These are phyloP conservation scores for Umbelopsis ramanniana DNA, from an alignment of 192 early-diverging fungal genomes.

Conservation along the genomic window DNA sequence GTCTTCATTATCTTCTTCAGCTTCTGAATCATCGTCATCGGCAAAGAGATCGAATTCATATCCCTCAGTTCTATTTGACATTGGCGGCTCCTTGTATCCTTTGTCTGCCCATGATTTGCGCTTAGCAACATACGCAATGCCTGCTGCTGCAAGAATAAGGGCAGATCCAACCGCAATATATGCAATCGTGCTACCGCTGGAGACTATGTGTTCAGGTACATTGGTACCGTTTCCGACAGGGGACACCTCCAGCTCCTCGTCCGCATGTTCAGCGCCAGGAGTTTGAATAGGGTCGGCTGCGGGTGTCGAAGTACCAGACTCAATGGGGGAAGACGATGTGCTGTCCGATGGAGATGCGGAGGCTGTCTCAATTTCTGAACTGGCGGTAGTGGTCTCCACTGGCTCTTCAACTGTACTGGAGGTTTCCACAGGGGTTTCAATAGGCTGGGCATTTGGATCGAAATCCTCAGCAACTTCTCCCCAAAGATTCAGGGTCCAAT, in stretches of 20 bases:
- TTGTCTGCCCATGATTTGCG: slow-evolving; percentile 12
- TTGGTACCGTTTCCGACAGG: neutral
- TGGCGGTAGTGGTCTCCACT: neutral
- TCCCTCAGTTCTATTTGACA: neutral
- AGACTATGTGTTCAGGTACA: slow-evolving; percentile 9
- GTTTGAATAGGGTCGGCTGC: slow-evolving; percentile 7
- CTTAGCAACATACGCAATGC: slow-evolving; percentile 10
- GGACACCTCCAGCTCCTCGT: neutral
- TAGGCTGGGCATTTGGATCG: slow-evolving; percentile 13
- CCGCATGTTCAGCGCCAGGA: neutral
- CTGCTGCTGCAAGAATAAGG: slow-evolving; percentile 13
- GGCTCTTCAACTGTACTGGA: neutral
- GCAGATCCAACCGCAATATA: slow-evolving; percentile 4
- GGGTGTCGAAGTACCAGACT: neutral
- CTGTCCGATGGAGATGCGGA: neutral
- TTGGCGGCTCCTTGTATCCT: slow-evolving; percentile 2
- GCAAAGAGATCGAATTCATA: slow-evolving; percentile 18
- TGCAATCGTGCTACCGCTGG: slow-evolving; percentile 2
- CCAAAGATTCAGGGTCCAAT: slow-evolving; percentile 73
- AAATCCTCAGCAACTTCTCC: slow-evolving; percentile 53
- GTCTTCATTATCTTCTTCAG: neutral
- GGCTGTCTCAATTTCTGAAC: neutral
- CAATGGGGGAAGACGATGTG: neutral
- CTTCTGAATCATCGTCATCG: neutral
- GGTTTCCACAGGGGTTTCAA: neutral